A percentile compares a stretch with the other conserved stretches of the same genome.
Conservation (phyloP, 805 yeast genomes). For the Saturnispora halmiae region DNA sequence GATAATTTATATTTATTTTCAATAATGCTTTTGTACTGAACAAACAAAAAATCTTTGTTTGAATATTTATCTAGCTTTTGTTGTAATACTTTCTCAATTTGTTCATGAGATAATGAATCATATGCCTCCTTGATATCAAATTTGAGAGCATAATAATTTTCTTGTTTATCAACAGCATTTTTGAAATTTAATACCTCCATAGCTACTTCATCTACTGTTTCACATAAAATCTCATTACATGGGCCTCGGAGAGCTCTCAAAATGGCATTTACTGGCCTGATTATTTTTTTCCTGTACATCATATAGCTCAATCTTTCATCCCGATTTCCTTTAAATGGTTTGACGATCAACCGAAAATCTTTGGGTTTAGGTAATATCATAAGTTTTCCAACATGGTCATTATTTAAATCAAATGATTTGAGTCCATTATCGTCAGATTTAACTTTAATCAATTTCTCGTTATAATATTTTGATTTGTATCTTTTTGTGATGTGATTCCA, state of each 20-base stretch:
- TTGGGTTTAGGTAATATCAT: slow-evolving; percentile 52
- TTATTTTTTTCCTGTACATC: slow-evolving; percentile 29
- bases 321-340: slow-evolving; percentile 37
- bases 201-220: slow-evolving; percentile 40
- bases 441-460: slow-evolving; percentile 27
- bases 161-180: slow-evolving; percentile 15
- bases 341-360: slow-evolving; percentile 52
- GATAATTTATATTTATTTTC: neutral
- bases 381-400: slow-evolving; percentile 32
- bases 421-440: slow-evolving; percentile 13
- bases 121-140: slow-evolving; percentile 74
- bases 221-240: slow-evolving; percentile 5
- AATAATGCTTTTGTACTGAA: slow-evolving; percentile 11
- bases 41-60: slow-evolving; percentile 10
- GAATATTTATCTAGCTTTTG: slow-evolving; percentile 17
- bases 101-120: slow-evolving; percentile 53
- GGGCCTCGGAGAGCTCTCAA: slow-evolving; percentile 17
- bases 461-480: slow-evolving; percentile 37
- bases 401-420: slow-evolving; percentile 17
- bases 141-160: slow-evolving; percentile 41
- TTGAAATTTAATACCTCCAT: slow-evolving; percentile 32
- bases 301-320: slow-evolving; percentile 29
- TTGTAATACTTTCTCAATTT: slow-evolving; percentile 17
- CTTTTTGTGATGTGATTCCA: slow-evolving; percentile 43
- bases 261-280: slow-evolving; percentile 37